These are phyloP conservation scores for Fusarium circinatum DNA, from an alignment of 2,329 filamentous ascomycete genomes.

Conservation along the genomic window DNA sequence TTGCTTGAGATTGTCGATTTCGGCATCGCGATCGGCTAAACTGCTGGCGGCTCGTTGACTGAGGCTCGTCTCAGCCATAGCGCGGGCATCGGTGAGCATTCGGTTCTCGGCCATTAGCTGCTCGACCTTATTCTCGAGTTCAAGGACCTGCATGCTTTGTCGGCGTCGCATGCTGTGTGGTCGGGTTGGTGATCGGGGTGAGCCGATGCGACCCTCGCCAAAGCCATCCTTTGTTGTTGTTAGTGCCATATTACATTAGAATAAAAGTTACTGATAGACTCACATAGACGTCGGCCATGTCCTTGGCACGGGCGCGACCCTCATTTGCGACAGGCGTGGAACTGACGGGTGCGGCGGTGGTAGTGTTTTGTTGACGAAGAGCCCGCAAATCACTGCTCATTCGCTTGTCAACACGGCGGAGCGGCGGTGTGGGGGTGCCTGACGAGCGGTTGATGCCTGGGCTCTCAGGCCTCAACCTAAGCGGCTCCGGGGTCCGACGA, in stretches of 20 bases:
- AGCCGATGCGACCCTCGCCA: constrained; percentile 87
- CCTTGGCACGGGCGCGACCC: constrained; percentile 83
- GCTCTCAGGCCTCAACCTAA: constrained; percentile 70
- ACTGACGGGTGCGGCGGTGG: constrained; percentile 40
- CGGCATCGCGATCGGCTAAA: constrained; percentile 83
- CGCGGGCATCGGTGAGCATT: constrained; percentile 76
- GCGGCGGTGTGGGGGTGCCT: constrained; percentile 69
- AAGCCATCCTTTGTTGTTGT: constrained; percentile 78
- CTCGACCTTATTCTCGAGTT: constrained; percentile 87
- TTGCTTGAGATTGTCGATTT: constrained; percentile 84
- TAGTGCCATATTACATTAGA: constrained; percentile 21
- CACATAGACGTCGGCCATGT: constrained; percentile 95
- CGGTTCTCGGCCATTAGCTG: constrained; percentile 88
- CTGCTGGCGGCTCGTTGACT: constrained; percentile 74
- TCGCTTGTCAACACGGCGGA: constrained; percentile 74
- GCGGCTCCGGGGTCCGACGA: constrained; percentile 63
- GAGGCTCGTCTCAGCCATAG: constrained; percentile 73
- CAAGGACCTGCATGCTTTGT: constrained; percentile 96
- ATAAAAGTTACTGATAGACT: constrained; percentile 58
- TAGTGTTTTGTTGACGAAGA: constrained; percentile 52
- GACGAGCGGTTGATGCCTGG: constrained; percentile 58
- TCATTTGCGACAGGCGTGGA: constrained; percentile 82
- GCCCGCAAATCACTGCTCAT: constrained; percentile 77
- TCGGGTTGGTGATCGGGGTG: constrained; percentile 90
- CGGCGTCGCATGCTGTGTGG: constrained; percentile 96